phyloP scores from a whole-genome alignment of 2,329 filamentous ascomycete species.

The Cordyceps farinosa region DNA sequence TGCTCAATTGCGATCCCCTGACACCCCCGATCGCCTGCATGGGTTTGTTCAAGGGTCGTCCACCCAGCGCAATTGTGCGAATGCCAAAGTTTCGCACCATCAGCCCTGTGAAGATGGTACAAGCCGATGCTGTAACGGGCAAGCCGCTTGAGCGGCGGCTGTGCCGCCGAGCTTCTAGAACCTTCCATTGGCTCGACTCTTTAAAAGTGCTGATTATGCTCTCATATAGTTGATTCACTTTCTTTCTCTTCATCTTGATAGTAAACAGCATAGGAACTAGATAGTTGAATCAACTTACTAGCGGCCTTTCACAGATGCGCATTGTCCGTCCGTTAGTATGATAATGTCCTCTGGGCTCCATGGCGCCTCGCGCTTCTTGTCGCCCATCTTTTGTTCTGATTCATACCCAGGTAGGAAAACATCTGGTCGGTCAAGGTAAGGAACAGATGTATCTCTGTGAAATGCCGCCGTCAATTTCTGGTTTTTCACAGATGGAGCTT shows the following conservation, averaged over 20 bases:
- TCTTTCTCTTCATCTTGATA: too few species aligned
- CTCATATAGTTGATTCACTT: too few species aligned
- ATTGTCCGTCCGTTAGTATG: conserved; percentile 25
- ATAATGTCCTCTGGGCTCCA: conserved; percentile 21
- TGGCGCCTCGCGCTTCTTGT: neutral
- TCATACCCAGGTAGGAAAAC: conserved; percentile 3
- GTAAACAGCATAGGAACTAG: too few species aligned
- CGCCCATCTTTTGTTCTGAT: neutral
- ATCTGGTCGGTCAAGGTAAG: neutral
- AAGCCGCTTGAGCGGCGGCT: too few species aligned
- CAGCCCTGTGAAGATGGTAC: conserved; percentile 21
- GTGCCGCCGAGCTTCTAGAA: too few species aligned
- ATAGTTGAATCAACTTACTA: too few species aligned
- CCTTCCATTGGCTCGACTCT: too few species aligned
- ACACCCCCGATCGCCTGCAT: conserved; percentile 66
- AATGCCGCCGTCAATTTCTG: neutral
- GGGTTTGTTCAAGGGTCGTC: conserved; percentile 48
- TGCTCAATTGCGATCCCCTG: conserved; percentile 42
- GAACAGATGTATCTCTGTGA: neutral
- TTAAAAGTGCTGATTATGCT: too few species aligned
- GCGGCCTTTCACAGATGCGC: too few species aligned
- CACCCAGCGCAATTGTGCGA: conserved; percentile 55
- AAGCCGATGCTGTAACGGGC: too few species aligned
- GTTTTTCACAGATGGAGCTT: neutral
- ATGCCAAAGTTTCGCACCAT: conserved; percentile 15